Base-by-base conservation (phyloP, 208 protist species). In the Trypanosoma lewisi region DNA sequence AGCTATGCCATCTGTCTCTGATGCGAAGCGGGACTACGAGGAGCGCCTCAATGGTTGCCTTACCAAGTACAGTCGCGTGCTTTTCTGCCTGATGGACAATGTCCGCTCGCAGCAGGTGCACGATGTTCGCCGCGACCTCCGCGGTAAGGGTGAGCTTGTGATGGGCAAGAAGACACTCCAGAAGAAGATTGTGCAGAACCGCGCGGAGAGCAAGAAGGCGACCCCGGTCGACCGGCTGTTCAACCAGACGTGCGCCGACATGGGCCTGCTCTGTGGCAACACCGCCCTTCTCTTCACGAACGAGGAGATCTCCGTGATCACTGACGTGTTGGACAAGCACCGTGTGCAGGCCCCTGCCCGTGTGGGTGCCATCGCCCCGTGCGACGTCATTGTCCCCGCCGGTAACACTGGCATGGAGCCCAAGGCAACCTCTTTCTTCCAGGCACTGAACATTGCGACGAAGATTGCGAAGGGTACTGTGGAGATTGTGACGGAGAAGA, bases 121-220 rank as follows among this genome's bases (percentile, higher is more conserved):
- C 70, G 73, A 97, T 42, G 98, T 99, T 74, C 90, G 98, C 70
- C 69, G 67, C 51, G 81, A 91, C 36, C 91, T 99, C 60, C 91
- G 98, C 62, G 96, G 97, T 47, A 93, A 97, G 78, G 98, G 85
- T 59, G 87, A 90, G 56, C 68, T 99, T 47, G 64, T 99, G 62
- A 98, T 99, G 89, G 98, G 98, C 52, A 99, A 99, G 93, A 99
- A 99, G 82, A 99, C 98, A 48, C 87, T 99, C 58, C 97, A 99
- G 68, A 94, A 94, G 63, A 98, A 98, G 80, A 92, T 93, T 67
- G 85, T 99, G 37, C 67, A 93, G 63, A 88, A 85, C 49, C 68
- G 87, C 47, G 57, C 91, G 12, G 81, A 77, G 16, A 58, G 57
- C 56, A 77, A 73, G 44, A 55, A 77, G 45, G 85, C 84, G 5